phyloP scores from a whole-genome alignment of 2,329 filamentous ascomycete genomes.

The Biscogniauxia sp. region DNA sequence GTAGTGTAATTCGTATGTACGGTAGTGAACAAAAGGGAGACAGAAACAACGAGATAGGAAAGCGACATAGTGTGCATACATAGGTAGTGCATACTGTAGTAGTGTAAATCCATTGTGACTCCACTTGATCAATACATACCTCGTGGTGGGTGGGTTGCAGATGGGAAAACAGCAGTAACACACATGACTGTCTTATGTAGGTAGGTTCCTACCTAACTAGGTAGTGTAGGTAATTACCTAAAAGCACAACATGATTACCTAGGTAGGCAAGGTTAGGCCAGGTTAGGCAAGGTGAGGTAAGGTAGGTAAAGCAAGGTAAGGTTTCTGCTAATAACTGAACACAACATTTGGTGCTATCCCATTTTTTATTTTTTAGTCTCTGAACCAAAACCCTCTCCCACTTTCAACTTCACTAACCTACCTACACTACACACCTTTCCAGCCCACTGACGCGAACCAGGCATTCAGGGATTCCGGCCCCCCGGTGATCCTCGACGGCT shows the following conservation, averaged over 20 bases:
- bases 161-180: background rate
- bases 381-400: too few relatives aligned
- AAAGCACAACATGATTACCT: too few relatives aligned
- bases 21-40: too few relatives aligned
- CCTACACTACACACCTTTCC: background rate
- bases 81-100: too few relatives aligned
- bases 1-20: too few relatives aligned
- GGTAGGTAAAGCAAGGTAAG: background rate
- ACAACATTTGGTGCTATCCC: too few relatives aligned
- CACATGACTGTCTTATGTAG: background rate
- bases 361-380: too few relatives aligned
- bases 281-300: too few relatives aligned
- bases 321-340: background rate
- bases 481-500: background rate
- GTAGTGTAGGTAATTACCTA: background rate
- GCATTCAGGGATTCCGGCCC: background rate
- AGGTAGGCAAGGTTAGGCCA: too few relatives aligned
- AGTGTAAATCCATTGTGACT: background rate
- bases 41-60: background rate
- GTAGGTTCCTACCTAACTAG: too few relatives aligned
- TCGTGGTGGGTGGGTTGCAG: background rate
- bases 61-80: background rate
- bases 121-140: background rate
- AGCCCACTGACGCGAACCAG: background rate
- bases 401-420: too few relatives aligned